Percentiles rank a stretch among this genome's conserved stretches.
Conservation (phyloP, 192 early-diverging fungal genomes). For the Coemansia asiatica region DNA sequence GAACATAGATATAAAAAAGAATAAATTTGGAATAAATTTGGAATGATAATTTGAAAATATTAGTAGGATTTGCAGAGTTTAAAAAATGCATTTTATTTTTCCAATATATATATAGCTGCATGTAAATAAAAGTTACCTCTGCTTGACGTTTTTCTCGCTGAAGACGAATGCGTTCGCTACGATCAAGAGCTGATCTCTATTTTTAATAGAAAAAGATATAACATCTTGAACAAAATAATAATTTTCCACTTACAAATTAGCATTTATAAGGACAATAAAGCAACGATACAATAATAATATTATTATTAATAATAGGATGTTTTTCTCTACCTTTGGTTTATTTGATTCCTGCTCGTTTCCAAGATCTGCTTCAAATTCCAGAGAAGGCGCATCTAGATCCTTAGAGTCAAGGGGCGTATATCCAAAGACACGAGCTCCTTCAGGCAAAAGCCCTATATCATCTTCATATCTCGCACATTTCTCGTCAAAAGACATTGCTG, state of each 20-base stretch:
- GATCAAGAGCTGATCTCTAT: conserved; percentile 18
- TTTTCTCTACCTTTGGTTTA: conserved; percentile 10
- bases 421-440: conserved; percentile 25
- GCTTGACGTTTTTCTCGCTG: conserved; percentile 26
- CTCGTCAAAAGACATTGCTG: neutral
- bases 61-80: neutral
- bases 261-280: no score
- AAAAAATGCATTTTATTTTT: neutral
- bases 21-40: no score
- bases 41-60: no score
- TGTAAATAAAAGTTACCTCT: conserved; percentile 20
- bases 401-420: conserved; percentile 19
- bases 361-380: conserved; percentile 41
- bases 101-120: neutral
- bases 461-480: neutral
- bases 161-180: conserved; percentile 42
- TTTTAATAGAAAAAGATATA: conserved; percentile 1
- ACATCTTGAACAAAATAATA: neutral
- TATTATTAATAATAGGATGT: no score
- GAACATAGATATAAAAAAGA: neutral
- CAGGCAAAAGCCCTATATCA: neutral
- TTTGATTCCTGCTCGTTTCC: neutral
- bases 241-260: neutral
- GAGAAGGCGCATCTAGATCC: conserved; percentile 24
- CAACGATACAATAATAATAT: no score